Evolutionary conservation across 2,329 filamentous ascomycete species (phyloP).

Genomic region (Nannizziopsis arthrosporioides): DNA sequence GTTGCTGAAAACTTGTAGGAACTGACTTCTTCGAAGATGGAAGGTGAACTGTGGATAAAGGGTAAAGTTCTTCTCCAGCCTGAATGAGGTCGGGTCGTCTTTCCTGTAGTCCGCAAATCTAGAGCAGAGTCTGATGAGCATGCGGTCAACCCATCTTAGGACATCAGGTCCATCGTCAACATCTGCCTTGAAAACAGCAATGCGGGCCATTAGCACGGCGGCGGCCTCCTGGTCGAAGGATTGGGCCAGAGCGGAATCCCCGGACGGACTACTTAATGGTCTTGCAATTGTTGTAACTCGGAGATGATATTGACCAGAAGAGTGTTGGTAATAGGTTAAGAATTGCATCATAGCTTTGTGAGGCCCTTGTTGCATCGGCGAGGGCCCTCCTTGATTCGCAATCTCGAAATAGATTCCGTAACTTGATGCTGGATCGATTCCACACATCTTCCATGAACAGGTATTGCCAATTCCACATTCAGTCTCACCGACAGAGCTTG

Average conservation of each 20-base stretch:
- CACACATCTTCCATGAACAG: conserved; percentile 99
- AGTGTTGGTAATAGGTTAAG: conserved; percentile 96
- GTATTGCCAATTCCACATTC: conserved; percentile 98
- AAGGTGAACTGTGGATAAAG: conserved; percentile 99
- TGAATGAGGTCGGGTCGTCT: conserved; percentile 94
- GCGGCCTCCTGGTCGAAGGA: conserved; percentile 98
- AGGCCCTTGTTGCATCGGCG: conserved; percentile 71
- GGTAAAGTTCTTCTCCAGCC: conserved; percentile 96
- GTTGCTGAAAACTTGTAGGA: conserved; percentile 98
- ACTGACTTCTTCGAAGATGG: conserved; percentile 90
- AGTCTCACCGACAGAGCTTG: conserved; percentile 88
- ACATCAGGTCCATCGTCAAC: conserved; percentile 98
- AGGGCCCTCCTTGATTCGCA: conserved; percentile 78
- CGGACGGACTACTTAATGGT: conserved; percentile 82
- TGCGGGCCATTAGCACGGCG: conserved; percentile 96
- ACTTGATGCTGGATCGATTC: conserved; percentile 84
- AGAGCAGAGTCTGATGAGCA: conserved; percentile 93
- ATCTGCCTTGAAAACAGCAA: conserved; percentile 97
- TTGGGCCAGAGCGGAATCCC: conserved; percentile 87
- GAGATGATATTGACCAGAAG: conserved; percentile 89
- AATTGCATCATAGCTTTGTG: conserved; percentile 97
- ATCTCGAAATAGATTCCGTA: conserved; percentile 98
- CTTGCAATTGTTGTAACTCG: conserved; percentile 88
- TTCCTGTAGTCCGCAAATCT: conserved; percentile 97
- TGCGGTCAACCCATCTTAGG: conserved; percentile 92